Evolutionary conservation across 2,329 filamentous ascomycete species (phyloP).

Genomic region (Aspergillus sojae): DNA sequence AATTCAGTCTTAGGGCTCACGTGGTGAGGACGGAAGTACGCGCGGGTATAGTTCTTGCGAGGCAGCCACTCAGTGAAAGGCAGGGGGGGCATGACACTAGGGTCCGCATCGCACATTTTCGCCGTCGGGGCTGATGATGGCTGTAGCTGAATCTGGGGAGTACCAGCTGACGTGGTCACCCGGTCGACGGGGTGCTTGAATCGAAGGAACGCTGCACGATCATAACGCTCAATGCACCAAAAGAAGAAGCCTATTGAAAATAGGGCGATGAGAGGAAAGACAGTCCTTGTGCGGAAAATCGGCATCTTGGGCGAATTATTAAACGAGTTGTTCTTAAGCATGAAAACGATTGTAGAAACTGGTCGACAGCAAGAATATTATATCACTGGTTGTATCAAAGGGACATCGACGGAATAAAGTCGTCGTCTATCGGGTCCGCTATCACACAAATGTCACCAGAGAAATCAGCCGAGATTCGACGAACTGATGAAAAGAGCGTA

Average conservation of each 20-base stretch:
- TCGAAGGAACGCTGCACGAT: constrained; percentile 38
- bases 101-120: constrained; percentile 39
- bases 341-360: constrained; percentile 24
- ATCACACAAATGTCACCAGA: constrained; percentile 13
- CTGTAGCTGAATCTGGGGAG: constrained; percentile 28
- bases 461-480: constrained; percentile 6
- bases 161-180: constrained; percentile 19
- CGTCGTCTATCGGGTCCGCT: constrained; percentile 12
- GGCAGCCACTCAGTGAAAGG: constrained; percentile 45
- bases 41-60: constrained; percentile 48
- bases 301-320: constrained; percentile 40
- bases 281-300: constrained; percentile 42
- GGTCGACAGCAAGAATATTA: constrained; percentile 13
- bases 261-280: constrained; percentile 42
- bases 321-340: constrained; percentile 31
- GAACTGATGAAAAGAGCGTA: constrained; percentile 24
- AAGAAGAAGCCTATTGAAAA: constrained; percentile 44
- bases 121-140: constrained; percentile 17
- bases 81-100: constrained; percentile 36
- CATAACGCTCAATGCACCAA: constrained; percentile 44
- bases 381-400: constrained; percentile 16
- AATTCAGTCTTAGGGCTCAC: constrained; percentile 41
- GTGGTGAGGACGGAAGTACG: constrained; percentile 44
- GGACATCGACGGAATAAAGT: constrained; percentile 14
- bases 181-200: constrained; percentile 41